Evolutionary conservation across 176 grass and related monocot genomes (phyloP), one percentile per base, ranked within the genome.

Genomic region (Cocos nucifera): DNA sequence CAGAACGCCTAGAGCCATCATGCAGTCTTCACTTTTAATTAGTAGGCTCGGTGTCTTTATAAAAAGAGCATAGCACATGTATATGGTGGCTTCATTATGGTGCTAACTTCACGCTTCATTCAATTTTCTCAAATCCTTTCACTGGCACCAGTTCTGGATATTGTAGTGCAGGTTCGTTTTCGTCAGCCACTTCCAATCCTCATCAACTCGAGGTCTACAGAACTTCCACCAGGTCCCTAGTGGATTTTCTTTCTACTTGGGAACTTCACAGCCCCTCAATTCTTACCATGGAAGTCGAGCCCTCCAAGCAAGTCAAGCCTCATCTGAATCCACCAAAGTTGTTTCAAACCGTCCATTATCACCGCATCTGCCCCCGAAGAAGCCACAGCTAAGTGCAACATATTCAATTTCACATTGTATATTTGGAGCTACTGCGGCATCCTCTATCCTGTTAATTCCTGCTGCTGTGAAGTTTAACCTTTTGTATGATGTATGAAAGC

Each of bases 341-440:
- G 78, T 82, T 20, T 58, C 85, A 3, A 95, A 95, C 79, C 72
- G 78, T 10, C 89, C 85, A n/a, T 25, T 89, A 53, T 95, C 89
- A 17, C 89, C 85, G n/a, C 89, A 89, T 63, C 89, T 95, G 39
- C 82, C 85, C 19, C 48, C 83, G 23, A 95, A 89, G 79, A 95
- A 89, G 73, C 89, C 89, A 3, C 85, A 95, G 73, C 58, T 89
- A 54, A 83, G 82, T 0, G 82, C 89, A 51, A 80, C 78, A 0
- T 85, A 82, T 63, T 95, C 89, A 4, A 95, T 95, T 20, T 89
- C 82, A 0, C 89, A 89, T 63, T 81, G 78, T 10, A 89, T 89
- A 39, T 83, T 89, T 19, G 78, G 85, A 15, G 54, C 9, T 23
- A 81, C 70, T 0, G 27, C 89, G 14, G 35, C 75, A 19, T 67